phyloP scores from a whole-genome alignment of 1,284 basidiomycete species.

The Malassezia cuniculi region DNA sequence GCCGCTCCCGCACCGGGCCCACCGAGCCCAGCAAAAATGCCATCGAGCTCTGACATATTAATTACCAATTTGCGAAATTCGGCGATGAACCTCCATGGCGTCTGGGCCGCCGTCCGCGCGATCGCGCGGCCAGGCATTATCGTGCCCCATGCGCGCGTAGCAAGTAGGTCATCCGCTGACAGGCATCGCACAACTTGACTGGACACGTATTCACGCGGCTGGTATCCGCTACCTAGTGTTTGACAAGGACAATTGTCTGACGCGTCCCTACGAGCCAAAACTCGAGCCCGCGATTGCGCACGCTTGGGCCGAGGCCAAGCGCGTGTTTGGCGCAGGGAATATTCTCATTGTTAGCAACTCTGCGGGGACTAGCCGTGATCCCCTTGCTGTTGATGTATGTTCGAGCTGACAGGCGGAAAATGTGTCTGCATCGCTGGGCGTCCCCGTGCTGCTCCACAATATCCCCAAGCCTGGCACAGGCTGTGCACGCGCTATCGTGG shows the following conservation, averaged over 20 bases:
- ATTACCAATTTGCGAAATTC: too few species aligned
- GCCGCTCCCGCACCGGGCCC: too few species aligned
- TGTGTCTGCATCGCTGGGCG: constrained; percentile 61
- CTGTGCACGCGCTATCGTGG: constrained; percentile 57
- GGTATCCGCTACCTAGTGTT: constrained; percentile 80
- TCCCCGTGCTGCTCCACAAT: constrained; percentile 67
- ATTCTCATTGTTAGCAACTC: constrained; percentile 88
- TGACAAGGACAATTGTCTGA: constrained; percentile 92
- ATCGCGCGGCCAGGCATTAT: constrained; percentile 61
- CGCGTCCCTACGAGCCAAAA: constrained; percentile 35
- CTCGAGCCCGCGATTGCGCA: constrained; percentile 48
- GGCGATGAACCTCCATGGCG: constrained; percentile 56
- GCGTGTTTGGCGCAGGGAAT: constrained; percentile 62
- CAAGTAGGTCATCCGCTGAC: constrained; percentile 42
- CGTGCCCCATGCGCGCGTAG: constrained; percentile 58
- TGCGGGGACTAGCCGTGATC: constrained; percentile 67
- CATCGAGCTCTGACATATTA: too few species aligned
- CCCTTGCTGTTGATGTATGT: constrained; percentile 60
- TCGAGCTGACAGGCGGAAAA: constrained; percentile 60
- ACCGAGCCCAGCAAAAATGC: too few species aligned
- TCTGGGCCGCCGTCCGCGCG: constrained; percentile 62
- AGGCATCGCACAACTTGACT: constrained; percentile 77
- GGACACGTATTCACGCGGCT: constrained; percentile 58
- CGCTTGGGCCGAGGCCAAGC: constrained; percentile 64
- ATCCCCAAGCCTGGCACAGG: constrained; percentile 58